A percentile compares a stretch with the other conserved stretches of the same genome.
Evolutionary conservation across 768 basidiomycete species (phyloP).

Genomic region (Boletus sensibilis): DNA sequence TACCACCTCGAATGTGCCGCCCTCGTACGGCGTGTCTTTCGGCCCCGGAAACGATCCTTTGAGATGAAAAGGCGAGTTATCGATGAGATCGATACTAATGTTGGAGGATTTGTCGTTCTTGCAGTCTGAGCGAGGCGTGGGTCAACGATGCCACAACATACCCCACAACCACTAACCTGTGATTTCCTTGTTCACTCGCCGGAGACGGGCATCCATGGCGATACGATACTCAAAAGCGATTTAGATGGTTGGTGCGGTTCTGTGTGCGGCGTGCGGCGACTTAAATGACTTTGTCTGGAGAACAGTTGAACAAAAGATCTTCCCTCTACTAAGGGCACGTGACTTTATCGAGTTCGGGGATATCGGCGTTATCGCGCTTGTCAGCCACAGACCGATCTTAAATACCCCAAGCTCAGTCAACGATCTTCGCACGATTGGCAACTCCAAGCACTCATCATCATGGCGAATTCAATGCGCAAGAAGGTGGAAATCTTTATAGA

Average conservation of each 20-base stretch:
- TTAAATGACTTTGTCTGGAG: background rate
- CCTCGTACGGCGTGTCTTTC: slow-evolving; percentile 89
- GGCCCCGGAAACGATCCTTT: slow-evolving; percentile 91
- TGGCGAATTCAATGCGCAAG: slow-evolving; percentile 58
- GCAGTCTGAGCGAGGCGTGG: slow-evolving; percentile 58
- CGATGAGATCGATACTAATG: slow-evolving; percentile 83
- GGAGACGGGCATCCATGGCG: slow-evolving; percentile 83
- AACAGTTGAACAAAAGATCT: slow-evolving; percentile 2
- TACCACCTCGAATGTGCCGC: slow-evolving; percentile 89
- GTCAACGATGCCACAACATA: slow-evolving; percentile 5
- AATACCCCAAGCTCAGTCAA: background rate
- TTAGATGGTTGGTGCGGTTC: background rate
- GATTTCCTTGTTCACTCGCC: slow-evolving; percentile 94
- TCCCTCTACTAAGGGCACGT: slow-evolving; percentile 15
- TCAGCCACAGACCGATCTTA: background rate
- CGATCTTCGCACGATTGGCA: background rate
- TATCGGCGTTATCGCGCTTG: background rate
- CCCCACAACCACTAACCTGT: slow-evolving; percentile 48
- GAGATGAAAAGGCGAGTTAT: slow-evolving; percentile 88
- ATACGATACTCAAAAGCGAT: background rate
- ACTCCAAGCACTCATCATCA: background rate
- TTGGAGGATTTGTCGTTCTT: slow-evolving; percentile 91
- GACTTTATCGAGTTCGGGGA: slow-evolving; percentile 18
- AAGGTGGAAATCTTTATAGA: slow-evolving; percentile 77
- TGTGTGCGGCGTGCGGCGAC: background rate